Percentiles rank a stretch among this genome's conserved stretches.
These are phyloP conservation scores for Pseudogymnoascus sp. DNA, from an alignment of 2,329 filamentous ascomycete genomes.

Conservation along the genomic window DNA sequence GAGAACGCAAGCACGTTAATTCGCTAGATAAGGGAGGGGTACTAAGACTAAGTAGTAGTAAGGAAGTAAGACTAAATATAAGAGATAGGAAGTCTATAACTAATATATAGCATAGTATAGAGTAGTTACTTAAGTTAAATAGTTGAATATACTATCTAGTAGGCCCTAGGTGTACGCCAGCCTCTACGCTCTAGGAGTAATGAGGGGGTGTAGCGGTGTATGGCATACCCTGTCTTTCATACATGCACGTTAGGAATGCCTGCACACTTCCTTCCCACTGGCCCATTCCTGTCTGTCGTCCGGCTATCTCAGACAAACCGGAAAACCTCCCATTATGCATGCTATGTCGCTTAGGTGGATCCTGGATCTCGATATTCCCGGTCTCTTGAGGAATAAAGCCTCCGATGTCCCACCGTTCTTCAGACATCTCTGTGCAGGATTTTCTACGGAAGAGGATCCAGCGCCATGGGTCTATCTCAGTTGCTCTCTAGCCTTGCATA, in stretches of 20 bases:
- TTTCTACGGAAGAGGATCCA: not conserved
- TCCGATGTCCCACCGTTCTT: not conserved
- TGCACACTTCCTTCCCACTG: not conserved
- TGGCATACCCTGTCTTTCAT: not conserved
- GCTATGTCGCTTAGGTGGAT: not conserved
- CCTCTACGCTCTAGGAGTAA: not conserved
- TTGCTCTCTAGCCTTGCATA: not conserved
- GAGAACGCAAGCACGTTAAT: too few species aligned
- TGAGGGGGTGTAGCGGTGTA: not conserved
- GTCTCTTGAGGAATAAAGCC: not conserved
- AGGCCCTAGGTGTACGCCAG: not conserved
- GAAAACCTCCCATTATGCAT: not conserved
- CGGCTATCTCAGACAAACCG: not conserved
- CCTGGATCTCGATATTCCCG: not conserved
- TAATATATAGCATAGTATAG: not conserved
- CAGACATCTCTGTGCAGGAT: not conserved
- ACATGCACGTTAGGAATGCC: not conserved
- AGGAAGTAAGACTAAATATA: too few species aligned
- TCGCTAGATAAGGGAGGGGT: too few species aligned
- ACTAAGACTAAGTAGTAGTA: too few species aligned
- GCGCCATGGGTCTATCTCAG: not conserved
- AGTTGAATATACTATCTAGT: not conserved
- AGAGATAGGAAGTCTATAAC: too few species aligned
- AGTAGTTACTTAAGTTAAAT: not conserved
- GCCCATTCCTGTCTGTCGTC: not conserved